Evolutionary conservation across 106 monocot species (phyloP), one percentile per base, ranked within the genome.

Genomic region (Triglochin maritima): DNA sequence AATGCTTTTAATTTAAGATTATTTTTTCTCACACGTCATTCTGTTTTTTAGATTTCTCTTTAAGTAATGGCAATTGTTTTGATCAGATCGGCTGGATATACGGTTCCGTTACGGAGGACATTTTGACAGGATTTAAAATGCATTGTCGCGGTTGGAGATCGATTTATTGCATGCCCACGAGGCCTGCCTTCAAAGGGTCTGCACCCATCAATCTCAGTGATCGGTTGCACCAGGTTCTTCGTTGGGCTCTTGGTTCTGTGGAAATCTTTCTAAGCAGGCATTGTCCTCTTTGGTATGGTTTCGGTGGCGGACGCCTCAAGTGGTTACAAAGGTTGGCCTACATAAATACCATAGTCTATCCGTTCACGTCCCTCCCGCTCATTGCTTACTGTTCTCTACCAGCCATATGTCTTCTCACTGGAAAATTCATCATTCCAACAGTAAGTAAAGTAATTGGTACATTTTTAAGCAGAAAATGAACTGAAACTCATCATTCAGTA

Each of bases 141-240:
- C 94, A 94, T 53, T 94, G 94, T 56, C 87, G 94, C 57, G 94
- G 94, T 4, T 94, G 94, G 94, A 80, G 94, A 76, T 94, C 94
- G 51, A 79, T 94, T 45, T 94, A 94, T 62, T 94, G 94, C 79
- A 87, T 94, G 94, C 94, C 94, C 2, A 49, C 75, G 56, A 80
- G 94, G 60, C 87, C 94, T 46, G 89, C 89, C 59, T 94, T 94
- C 76, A 94, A 94, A 60, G 94, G 94, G 56, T 94, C 94, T 6
- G 94, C 94, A 4, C 94, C 94, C 2, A 94, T 94, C 76, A 94
- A 94, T 47, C 86, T 94, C 14, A 89, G 89, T 3, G 94, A 94
- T 64, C 78, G 94, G 49, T 59, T 94, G 66, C 94, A 94, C 68
- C 94, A 94, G 57, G 94, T 94, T 60, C 94, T 94, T 41, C 94